Conservation (phyloP, 768 basidiomycete genomes). For the Pleurotus djamor region DNA sequence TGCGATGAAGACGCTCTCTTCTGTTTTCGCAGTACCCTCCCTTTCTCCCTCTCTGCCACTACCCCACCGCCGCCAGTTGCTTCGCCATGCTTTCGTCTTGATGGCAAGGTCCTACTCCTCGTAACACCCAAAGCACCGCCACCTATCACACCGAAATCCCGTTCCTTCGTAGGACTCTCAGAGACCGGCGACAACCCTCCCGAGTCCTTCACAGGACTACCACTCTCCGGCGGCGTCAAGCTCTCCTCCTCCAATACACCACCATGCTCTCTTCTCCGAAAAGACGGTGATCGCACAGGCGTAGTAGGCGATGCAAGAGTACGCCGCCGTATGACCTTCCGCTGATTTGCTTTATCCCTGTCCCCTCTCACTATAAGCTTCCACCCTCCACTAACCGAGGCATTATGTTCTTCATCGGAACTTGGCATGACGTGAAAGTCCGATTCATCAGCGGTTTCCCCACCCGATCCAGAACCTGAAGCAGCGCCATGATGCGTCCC, state of each 20-base stretch:
- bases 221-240: constrained; percentile 1
- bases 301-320: constrained; percentile 49
- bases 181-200: constrained; percentile 45
- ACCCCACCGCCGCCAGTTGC: constrained; percentile 10
- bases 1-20: constrained; percentile 43
- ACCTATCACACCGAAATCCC: constrained; percentile 20
- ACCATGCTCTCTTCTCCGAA: constrained; percentile 25
- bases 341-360: constrained; percentile 28
- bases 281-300: constrained; percentile 21
- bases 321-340: constrained; percentile 50
- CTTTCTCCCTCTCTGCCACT: constrained; percentile 27
- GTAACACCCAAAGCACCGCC: constrained; percentile 37
- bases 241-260: constrained; percentile 13
- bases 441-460: constrained; percentile 32
- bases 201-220: constrained; percentile 18
- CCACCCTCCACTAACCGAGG: constrained; percentile 46
- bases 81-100: constrained; percentile 25
- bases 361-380: constrained; percentile 36
- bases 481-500: constrained; percentile 1
- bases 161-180: constrained; percentile 34
- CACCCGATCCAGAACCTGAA: constrained; percentile 8
- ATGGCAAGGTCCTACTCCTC: constrained; percentile 68
- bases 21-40: constrained; percentile 49
- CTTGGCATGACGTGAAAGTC: constrained; percentile 41
- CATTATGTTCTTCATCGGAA: constrained; percentile 43